These are phyloP conservation scores for Thelephora aurantiotincta DNA, from an alignment of 768 basidiomycete genomes.

Conservation along the genomic window DNA sequence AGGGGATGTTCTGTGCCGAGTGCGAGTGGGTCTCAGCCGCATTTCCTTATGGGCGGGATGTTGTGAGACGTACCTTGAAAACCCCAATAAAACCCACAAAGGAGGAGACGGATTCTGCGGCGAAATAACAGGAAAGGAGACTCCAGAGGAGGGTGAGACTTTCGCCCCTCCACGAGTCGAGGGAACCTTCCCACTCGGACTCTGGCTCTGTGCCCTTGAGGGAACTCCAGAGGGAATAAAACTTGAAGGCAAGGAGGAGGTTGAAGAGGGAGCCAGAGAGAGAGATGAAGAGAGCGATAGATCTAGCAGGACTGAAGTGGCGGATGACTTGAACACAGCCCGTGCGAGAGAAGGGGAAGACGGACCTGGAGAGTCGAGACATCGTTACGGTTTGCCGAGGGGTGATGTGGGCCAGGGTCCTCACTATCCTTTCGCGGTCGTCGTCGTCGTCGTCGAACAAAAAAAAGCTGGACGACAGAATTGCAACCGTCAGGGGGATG, in stretches of 20 bases:
- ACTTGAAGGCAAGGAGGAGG: slow-evolving; percentile 23
- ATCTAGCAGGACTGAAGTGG: slow-evolving; percentile 12
- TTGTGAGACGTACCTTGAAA: slow-evolving; percentile 34
- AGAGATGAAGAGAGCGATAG: slow-evolving; percentile 23
- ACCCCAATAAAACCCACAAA: slow-evolving; percentile 56
- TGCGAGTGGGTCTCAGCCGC: not conserved
- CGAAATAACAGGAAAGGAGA: slow-evolving; percentile 52
- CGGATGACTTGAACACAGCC: not conserved
- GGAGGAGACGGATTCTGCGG: slow-evolving; percentile 48
- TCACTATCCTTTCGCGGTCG: not conserved
- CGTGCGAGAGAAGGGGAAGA: not conserved
- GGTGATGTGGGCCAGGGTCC: not conserved
- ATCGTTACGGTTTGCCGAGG: not conserved
- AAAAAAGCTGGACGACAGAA: too few species aligned
- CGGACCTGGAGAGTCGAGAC: not conserved
- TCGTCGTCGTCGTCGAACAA: too few species aligned
- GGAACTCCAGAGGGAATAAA: slow-evolving; percentile 29
- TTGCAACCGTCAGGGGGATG: too few species aligned
- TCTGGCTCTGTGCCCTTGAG: slow-evolving; percentile 29
- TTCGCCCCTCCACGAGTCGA: slow-evolving; percentile 26
- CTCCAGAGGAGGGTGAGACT: slow-evolving; percentile 39
- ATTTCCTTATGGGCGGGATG: not conserved
- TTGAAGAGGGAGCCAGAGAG: slow-evolving; percentile 27
- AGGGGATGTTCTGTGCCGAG: slow-evolving; percentile 35
- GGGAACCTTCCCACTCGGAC: slow-evolving; percentile 33